Base-by-base conservation (phyloP, 306 rosid genomes). In the Arachis stenosperma region DNA sequence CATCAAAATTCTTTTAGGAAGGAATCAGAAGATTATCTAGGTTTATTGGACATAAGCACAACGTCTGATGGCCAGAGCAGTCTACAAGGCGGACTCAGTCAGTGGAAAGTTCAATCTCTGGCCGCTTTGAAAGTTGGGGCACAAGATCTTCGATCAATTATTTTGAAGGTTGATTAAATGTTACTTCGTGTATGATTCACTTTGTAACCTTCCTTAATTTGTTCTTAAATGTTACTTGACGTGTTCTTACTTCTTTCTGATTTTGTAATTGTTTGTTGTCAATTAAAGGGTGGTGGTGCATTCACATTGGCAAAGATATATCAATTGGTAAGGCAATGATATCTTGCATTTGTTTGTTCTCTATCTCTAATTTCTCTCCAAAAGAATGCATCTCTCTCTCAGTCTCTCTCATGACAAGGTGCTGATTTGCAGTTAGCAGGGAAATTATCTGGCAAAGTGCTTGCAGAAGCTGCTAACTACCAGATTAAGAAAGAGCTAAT, bases 391-490 rank as follows among this genome's bases (percentile, higher is more conserved):
- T 61, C 58, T 66, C 43, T 14, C 36, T 53, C 14, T 59, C 15
- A 12, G 14, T 48, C 22, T 10, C n/a, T 4, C 60, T 22, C 52
- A 42, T 71, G 63, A 74, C 71, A 65, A 65, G 57, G 70, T 70
- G 74, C 79, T 71, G 22, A 57, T 72, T 76, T 84, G 81, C 67
- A 94, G 98, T 69, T 94, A 55, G 82, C 85, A 15, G 80, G 82
- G 80, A 89, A 81, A 71, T 86, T 91, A 80, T 89, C 96, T 44
- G 96, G 98, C 77, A 94, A 83, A 82, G 70, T 91, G 80, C 81
- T 86, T 65, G 65, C 52, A 71, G 97, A 94, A 91, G 98, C 91
- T 69, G 97, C 96, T 61, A 89, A 94, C 80, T 89, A 89, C 84
- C 96, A 89, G 86, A 83, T 91, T 14, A 91, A 82, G 85, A 91